Evolutionary conservation across 768 basidiomycete genomes (phyloP).

Genomic region (Lactifluus rugatus): DNA sequence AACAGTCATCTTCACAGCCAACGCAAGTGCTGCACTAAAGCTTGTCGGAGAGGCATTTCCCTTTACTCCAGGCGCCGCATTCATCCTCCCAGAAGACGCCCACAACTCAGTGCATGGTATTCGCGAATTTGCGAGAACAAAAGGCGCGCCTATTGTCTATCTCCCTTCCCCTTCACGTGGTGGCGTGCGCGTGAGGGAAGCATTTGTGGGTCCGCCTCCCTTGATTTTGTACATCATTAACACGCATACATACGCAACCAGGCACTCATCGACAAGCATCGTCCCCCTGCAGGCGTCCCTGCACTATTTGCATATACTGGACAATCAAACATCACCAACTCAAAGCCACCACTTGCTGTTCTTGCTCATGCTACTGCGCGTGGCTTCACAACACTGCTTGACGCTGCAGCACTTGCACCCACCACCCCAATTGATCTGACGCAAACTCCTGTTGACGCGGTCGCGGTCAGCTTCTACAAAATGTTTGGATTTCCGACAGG

Average conservation of each 20-base stretch:
- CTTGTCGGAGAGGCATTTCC: slow-evolving; percentile 76
- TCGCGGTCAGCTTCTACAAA: slow-evolving; percentile 81
- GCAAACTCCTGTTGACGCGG: slow-evolving; percentile 64
- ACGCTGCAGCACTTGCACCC: slow-evolving; percentile 74
- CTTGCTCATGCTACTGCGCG: slow-evolving; percentile 53
- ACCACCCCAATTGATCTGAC: slow-evolving; percentile 58
- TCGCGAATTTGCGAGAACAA: slow-evolving; percentile 52
- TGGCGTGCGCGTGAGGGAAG: slow-evolving; percentile 47
- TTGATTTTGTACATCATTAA: neutral
- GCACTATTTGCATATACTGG: slow-evolving; percentile 69
- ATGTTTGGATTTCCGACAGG: slow-evolving; percentile 88
- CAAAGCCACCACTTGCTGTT: slow-evolving; percentile 58
- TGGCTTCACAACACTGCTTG: slow-evolving; percentile 68
- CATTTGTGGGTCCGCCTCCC: slow-evolving; percentile 40
- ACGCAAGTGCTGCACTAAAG: slow-evolving; percentile 72
- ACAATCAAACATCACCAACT: slow-evolving; percentile 75
- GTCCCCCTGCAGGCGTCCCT: slow-evolving; percentile 40
- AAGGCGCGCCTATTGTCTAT: slow-evolving; percentile 52
- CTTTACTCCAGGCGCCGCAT: slow-evolving; percentile 46
- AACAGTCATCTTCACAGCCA: slow-evolving; percentile 73
- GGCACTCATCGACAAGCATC: slow-evolving; percentile 45
- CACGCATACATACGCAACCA: slow-evolving; percentile 23
- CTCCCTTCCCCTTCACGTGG: slow-evolving; percentile 54
- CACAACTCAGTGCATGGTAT: slow-evolving; percentile 84
- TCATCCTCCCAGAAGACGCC: slow-evolving; percentile 65